Base-by-base conservation (phyloP, 305 asterid species). In the Fraxinus xanthoxyloides region DNA sequence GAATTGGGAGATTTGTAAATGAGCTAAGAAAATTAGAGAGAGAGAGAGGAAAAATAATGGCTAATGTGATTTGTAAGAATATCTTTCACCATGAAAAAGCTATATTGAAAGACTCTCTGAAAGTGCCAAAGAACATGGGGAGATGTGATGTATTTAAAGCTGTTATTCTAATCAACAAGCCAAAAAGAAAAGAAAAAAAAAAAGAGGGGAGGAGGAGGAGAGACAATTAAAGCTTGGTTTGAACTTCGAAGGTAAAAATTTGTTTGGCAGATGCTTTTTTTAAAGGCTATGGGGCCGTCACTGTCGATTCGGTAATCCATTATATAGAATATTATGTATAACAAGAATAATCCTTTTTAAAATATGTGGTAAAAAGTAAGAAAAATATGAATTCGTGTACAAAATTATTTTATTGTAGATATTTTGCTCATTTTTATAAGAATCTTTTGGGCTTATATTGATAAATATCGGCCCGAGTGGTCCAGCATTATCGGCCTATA, bases 41-140 rank as follows among this genome's bases (percentile, higher is more conserved):
- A 75, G 34, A 40, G 78, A 75, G 34, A 40, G 78, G 78, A 9
- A 7, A 48, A 13, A 40, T 38, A 13, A 40, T 3, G 12, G 54
- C 12, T 32, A 72, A 38, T n/a, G 54, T n/a, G 38, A 82, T 82
- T 51, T 82, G 77, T 4, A 28, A n/a, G n/a, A n/a, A n/a, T n/a
- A n/a, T n/a, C n/a, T n/a, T 77, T 23, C 82, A 24, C 85, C 85
- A 46, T 77, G 78, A 19, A 17, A 65, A 69, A 10, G 70, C 65
- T 56, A 82, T 34, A 30, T 70, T 74, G 75, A 2, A 54, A n/a
- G 85, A 77, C 72, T 77, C 85, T 72, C 1, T 72, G 13, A 77
- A 54, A 77, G 77, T 82, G 65, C 82, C 85, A 36, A 51, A 77
- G 75, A 61, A 61, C 70, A 7, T 21, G 70, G 31, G 70, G 70